Conservation (phyloP, 345 rosid species). For the rapeseed (Brassica napus) region DNA sequence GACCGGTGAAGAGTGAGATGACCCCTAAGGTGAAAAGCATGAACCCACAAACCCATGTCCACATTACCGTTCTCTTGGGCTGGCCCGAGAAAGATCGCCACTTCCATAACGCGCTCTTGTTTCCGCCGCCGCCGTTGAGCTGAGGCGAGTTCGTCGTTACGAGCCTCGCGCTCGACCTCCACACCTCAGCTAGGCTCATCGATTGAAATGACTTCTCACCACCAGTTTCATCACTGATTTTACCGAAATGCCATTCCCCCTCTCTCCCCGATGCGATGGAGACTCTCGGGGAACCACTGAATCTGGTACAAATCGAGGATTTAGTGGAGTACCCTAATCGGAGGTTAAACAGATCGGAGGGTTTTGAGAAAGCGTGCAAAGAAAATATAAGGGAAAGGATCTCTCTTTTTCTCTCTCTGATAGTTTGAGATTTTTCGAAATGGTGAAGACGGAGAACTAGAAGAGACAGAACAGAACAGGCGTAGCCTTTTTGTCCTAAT, state of each 20-base stretch:
- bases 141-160: conserved; percentile 60
- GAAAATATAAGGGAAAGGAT: neutral
- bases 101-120: conserved; percentile 44
- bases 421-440: conserved; percentile 11
- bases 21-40: conserved; percentile 88
- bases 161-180: conserved; percentile 59
- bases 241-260: conserved; percentile 39
- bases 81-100: conserved; percentile 51
- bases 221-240: conserved; percentile 44
- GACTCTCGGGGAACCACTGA: conserved; percentile 32
- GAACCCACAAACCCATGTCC: conserved; percentile 77
- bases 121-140: conserved; percentile 43
- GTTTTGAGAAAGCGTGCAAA: neutral
- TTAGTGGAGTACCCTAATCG: neutral
- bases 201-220: conserved; percentile 8
- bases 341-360: neutral
- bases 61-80: conserved; percentile 50
- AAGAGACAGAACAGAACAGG: conserved; percentile 10
- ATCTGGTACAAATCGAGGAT: conserved; percentile 20
- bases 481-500: conserved; percentile 28
- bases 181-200: conserved; percentile 60
- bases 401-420: neutral
- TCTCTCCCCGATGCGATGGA: conserved; percentile 11
- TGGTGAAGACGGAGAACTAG: conserved; percentile 25
- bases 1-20: conserved; percentile 91